Percentiles rank a stretch among this genome's conserved stretches.
phyloP scores from a whole-genome alignment of 257 asterid genomes.

The Solanum pimpinellifolium region DNA sequence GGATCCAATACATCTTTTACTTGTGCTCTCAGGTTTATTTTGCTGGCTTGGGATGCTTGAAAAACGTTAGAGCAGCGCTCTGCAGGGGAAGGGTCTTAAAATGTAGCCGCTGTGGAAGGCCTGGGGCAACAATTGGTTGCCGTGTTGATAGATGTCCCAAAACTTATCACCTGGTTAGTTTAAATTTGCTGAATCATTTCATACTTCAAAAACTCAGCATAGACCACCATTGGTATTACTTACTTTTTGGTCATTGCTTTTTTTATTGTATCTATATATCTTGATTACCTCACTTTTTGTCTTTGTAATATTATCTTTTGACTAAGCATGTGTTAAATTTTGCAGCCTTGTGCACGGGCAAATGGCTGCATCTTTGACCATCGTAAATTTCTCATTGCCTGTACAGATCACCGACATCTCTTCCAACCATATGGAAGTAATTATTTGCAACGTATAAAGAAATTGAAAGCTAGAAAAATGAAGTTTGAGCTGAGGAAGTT shows the following conservation, averaged over 20 bases:
- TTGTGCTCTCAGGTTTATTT: slow-evolving; percentile 69
- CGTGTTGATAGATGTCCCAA: slow-evolving; percentile 99
- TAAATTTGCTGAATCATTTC: background rate
- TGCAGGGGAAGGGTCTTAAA: slow-evolving; percentile 89
- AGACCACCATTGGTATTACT: background rate
- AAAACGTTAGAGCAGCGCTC: slow-evolving; percentile 96
- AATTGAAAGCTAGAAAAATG: slow-evolving; percentile 63
- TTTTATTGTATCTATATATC: background rate
- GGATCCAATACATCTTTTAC: slow-evolving; percentile 2
- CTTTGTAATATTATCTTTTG: background rate
- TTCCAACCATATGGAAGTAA: slow-evolving; percentile 87
- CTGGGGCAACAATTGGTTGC: slow-evolving; percentile 99
- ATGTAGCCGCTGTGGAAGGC: slow-evolving; percentile 92
- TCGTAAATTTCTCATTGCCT: slow-evolving; percentile 94
- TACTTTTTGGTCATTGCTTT: background rate
- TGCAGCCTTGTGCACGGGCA: slow-evolving; percentile 97
- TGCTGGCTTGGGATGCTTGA: slow-evolving; percentile 98
- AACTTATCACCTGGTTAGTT: slow-evolving; percentile 91
- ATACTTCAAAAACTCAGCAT: background rate
- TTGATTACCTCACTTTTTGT: background rate
- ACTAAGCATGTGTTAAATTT: slow-evolving; percentile 2
- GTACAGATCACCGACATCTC: slow-evolving; percentile 84
- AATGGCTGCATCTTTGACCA: slow-evolving; percentile 91
- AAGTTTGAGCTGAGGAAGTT: slow-evolving; percentile 65
- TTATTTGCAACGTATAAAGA: slow-evolving; percentile 42